Base-by-base conservation (phyloP, 306 rosid genomes). In the Prunus davidiana region DNA sequence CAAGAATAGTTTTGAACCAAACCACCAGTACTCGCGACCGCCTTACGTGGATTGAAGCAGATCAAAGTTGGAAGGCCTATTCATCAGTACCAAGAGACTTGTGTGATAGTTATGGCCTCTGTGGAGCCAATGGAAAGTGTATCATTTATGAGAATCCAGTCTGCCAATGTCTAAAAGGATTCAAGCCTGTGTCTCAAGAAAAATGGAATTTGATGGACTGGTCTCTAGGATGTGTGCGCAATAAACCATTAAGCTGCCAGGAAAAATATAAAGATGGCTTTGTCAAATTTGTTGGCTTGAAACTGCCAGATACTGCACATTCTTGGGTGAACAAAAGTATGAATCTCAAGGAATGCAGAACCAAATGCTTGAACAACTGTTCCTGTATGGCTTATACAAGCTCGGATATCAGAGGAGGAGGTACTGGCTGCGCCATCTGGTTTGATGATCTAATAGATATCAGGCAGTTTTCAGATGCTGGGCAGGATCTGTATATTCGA, bases 371-470 rank as follows among this genome's bases (percentile, higher is more conserved):
- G 69, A 76, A 45, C 47, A 83, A 89, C 52, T 89, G 97, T 62
- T 78, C 89, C 4, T 91, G 95, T 72, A 81, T 64, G 55, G 91
- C 91, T 50, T 89, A 81, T 71, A 64, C 89, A 6, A 83, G 81
- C 61, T 25, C 79, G 1, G 87, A 87, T 75, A 71, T 76, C 25
- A 79, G 85, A 78, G 96, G 93, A 3, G 88, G 78, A 62, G 93
- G 90, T 5, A 85, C 41, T 34, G 41, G 41, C 41, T 34, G 41
- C 41, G 41, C 41, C 41, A 34, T 34, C 41, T 34, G 41, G 91
- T 83, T 79, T 71, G 83, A 80, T 75, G 86, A 76, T 72, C 81
- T 89, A 8, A 27, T 24, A 13, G 88, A 89, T 73, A 56, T 89
- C 1, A 83, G 84, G 76, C 68, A 75, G 27, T 24, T 83, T 58